Conservation (phyloP, 2,329 filamentous ascomycete genomes). For the Aspergillus amoenus region DNA sequence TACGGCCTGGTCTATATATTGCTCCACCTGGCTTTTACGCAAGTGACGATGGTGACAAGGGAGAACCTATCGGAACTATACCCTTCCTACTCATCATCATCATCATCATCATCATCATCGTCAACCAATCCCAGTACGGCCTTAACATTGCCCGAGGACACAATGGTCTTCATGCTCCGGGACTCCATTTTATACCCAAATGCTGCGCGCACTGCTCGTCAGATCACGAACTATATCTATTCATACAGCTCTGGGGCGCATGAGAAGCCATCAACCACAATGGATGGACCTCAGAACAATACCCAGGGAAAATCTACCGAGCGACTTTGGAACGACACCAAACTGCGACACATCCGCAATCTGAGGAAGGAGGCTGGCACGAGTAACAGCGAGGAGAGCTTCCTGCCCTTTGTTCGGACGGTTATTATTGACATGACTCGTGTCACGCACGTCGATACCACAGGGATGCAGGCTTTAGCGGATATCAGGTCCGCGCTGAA, state of each 20-base stretch:
- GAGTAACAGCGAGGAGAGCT: conserved; percentile 39
- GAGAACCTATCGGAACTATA: background rate
- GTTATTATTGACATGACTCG: conserved; percentile 89
- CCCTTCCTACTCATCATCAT: background rate
- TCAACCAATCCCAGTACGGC: no score
- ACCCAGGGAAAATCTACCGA: conserved; percentile 58
- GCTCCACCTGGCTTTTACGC: conserved; percentile 34
- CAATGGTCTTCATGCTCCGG: background rate
- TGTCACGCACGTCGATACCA: conserved; percentile 91
- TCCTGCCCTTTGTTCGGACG: conserved; percentile 71
- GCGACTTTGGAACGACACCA: conserved; percentile 81
- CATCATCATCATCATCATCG: no score
- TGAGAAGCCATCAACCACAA: background rate
- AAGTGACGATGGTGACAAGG: background rate
- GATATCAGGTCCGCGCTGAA: conserved; percentile 93
- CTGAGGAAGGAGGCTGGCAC: conserved; percentile 57
- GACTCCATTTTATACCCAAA: background rate
- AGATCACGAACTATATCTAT: background rate
- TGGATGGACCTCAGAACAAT: background rate
- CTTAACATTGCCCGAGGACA: background rate
- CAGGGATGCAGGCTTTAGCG: conserved; percentile 85
- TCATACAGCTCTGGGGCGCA: background rate
- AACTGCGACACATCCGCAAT: conserved; percentile 53
- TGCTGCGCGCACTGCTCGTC: background rate
- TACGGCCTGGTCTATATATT: conserved; percentile 73